A percentile compares a stretch with the other conserved stretches of the same genome.
phyloP scores from a whole-genome alignment of 2,329 filamentous ascomycete genomes.

The Fusarium udum region DNA sequence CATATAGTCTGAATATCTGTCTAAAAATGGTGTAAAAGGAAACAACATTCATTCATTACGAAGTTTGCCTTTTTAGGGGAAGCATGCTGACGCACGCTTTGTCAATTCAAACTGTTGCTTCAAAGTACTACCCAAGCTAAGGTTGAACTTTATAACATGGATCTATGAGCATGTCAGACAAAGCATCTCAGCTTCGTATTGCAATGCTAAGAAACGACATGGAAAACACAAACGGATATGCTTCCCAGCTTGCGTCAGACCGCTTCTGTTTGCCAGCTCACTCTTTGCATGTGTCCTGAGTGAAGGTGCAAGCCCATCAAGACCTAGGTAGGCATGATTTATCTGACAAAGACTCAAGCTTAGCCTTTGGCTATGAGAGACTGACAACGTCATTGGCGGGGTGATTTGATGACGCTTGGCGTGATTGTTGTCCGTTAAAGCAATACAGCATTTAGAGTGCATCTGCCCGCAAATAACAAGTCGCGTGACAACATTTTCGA shows the following conservation, averaged over 20 bases:
- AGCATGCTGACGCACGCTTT: background rate
- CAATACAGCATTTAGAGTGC: background rate
- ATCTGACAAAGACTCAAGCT: conserved; percentile 19
- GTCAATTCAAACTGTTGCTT: background rate
- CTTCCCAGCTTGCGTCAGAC: conserved; percentile 2
- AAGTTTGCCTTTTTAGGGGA: background rate
- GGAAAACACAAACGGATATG: background rate
- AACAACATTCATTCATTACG: background rate
- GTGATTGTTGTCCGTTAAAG: conserved; percentile 15
- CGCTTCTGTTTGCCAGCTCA: background rate
- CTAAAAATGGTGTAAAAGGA: background rate
- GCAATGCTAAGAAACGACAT: background rate
- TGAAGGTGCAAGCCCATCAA: conserved; percentile 2
- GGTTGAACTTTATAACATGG: background rate
- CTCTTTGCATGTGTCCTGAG: background rate
- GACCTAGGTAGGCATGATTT: conserved; percentile 23
- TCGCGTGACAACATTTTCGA: background rate
- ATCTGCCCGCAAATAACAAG: background rate
- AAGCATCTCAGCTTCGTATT: background rate
- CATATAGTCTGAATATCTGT: background rate
- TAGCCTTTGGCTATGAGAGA: conserved; percentile 15
- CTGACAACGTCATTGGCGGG: conserved; percentile 46
- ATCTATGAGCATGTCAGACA: background rate
- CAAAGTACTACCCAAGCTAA: background rate
- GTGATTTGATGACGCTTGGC: conserved; percentile 39